phyloP scores from a whole-genome alignment of 768 basidiomycete genomes.

The Trametes cinnabarina region DNA sequence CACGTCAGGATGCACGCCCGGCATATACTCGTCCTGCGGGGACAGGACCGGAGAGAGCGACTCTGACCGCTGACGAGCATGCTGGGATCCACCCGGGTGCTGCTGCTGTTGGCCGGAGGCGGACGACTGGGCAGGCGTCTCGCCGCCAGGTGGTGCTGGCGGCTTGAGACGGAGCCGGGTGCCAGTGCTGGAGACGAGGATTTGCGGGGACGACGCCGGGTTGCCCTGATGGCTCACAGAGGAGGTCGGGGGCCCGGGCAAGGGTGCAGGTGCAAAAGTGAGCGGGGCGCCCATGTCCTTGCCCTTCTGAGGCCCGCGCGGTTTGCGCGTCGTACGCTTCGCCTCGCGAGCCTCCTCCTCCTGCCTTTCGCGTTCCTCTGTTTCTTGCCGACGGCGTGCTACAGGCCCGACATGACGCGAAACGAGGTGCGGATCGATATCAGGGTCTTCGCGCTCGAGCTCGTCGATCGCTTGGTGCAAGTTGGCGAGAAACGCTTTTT shows the following conservation, averaged over 20 bases:
- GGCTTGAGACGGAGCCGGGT: slow-evolving; percentile 50
- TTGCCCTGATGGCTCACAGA: background rate
- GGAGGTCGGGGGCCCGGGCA: slow-evolving; percentile 9
- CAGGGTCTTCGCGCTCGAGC: slow-evolving; percentile 43
- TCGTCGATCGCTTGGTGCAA: slow-evolving; percentile 49
- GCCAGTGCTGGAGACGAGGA: slow-evolving; percentile 48
- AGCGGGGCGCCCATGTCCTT: slow-evolving; percentile 36
- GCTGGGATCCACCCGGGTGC: slow-evolving; percentile 16
- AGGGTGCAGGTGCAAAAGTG: slow-evolving; percentile 22
- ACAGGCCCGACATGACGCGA: slow-evolving; percentile 48
- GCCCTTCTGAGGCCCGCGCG: slow-evolving; percentile 37
- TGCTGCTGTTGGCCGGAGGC: slow-evolving; percentile 20
- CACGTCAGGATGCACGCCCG: slow-evolving; percentile 20
- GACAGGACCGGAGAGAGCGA: slow-evolving; percentile 35
- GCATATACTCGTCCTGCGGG: slow-evolving; percentile 34
- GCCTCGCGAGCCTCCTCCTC: slow-evolving; percentile 48
- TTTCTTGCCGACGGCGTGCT: slow-evolving; percentile 44
- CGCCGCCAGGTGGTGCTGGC: slow-evolving; percentile 32
- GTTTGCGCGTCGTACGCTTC: slow-evolving; percentile 33
- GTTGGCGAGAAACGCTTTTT: slow-evolving; percentile 46
- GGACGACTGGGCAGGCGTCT: slow-evolving; percentile 17
- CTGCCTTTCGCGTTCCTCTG: slow-evolving; percentile 37
- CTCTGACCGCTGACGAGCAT: slow-evolving; percentile 18
- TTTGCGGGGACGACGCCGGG: slow-evolving; percentile 7
- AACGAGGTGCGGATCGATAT: slow-evolving; percentile 42